A percentile compares a stretch with the other conserved stretches of the same genome.
Conservation (phyloP, 202 grass and related monocot genomes). For the Zoysia matrella region DNA sequence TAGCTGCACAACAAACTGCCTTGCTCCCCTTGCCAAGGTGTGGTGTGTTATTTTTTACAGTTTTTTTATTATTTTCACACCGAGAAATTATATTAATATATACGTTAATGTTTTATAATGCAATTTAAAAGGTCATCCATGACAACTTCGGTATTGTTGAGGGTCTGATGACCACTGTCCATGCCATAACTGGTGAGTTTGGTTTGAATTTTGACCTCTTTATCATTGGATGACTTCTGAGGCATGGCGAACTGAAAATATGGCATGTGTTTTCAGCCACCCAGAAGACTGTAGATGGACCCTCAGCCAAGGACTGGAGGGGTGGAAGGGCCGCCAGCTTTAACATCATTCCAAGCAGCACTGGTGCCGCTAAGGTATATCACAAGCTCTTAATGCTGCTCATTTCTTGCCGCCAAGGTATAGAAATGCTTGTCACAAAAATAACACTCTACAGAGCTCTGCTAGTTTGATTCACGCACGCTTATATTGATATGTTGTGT, state of each 20-base stretch:
- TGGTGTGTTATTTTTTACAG: not conserved
- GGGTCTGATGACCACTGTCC: no score
- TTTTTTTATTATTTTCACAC: not conserved
- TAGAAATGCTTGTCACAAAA: no score
- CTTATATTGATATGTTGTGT: not conserved
- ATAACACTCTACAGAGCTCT: not conserved
- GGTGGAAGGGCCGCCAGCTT: no score
- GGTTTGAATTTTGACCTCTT: no score
- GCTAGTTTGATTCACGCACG: not conserved
- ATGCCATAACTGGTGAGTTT: no score
- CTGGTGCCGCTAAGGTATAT: conserved; percentile 67
- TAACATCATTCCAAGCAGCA: no score
- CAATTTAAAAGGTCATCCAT: conserved; percentile 58
- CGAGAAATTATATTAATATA: not conserved
- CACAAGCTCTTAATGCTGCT: not conserved
- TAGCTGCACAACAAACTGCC: conserved; percentile 84
- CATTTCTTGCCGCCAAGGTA: no score
- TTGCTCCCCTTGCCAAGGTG: conserved; percentile 49
- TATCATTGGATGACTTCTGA: not conserved
- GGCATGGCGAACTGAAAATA: not conserved
- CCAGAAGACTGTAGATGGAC: conserved; percentile 48
- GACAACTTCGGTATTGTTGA: conserved; percentile 34
- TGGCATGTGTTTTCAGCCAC: conserved; percentile 50
- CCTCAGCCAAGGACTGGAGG: no score
- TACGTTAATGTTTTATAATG: conserved; percentile 14